Evolutionary conservation across 2,329 filamentous ascomycete species (phyloP).

Genomic region (Diaporthe vexans): DNA sequence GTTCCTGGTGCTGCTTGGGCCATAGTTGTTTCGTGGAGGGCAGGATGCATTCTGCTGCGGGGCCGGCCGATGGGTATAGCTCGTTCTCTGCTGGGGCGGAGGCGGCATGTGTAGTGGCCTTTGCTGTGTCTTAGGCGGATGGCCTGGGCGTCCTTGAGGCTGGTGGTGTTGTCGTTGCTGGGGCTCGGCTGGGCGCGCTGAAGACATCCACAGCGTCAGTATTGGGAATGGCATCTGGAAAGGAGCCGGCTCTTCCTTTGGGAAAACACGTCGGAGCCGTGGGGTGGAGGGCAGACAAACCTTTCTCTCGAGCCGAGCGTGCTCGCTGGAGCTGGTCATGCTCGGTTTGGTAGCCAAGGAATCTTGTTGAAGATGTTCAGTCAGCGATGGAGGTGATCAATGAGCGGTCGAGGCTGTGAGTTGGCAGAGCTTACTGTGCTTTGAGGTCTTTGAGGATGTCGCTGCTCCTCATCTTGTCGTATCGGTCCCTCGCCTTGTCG

Average conservation of each 20-base stretch:
- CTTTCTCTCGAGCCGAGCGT: neutral
- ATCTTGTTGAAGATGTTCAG: neutral
- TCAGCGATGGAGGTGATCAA: neutral
- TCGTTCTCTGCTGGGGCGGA: neutral
- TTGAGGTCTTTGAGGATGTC: slow-evolving; percentile 8
- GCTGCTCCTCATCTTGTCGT: slow-evolving; percentile 12
- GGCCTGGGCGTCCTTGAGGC: neutral
- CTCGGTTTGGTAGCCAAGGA: neutral
- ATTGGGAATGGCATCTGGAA: neutral
- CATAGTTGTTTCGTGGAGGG: neutral
- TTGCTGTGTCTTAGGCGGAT: neutral
- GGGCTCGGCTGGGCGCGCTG: neutral
- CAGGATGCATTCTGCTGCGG: neutral
- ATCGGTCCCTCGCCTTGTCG: neutral
- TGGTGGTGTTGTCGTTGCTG: neutral
- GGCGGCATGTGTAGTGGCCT: neutral
- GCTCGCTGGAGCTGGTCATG: neutral
- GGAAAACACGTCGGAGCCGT: no score
- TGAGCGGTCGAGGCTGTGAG: no score
- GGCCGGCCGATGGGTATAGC: neutral
- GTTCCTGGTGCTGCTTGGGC: neutral
- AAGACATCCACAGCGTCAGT: neutral
- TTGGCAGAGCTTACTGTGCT: neutral
- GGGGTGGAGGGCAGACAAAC: neutral
- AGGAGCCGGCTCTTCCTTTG: no score